Evolutionary conservation across 176 grass and related monocot genomes (phyloP).

Genomic region (Carex parvula): DNA sequence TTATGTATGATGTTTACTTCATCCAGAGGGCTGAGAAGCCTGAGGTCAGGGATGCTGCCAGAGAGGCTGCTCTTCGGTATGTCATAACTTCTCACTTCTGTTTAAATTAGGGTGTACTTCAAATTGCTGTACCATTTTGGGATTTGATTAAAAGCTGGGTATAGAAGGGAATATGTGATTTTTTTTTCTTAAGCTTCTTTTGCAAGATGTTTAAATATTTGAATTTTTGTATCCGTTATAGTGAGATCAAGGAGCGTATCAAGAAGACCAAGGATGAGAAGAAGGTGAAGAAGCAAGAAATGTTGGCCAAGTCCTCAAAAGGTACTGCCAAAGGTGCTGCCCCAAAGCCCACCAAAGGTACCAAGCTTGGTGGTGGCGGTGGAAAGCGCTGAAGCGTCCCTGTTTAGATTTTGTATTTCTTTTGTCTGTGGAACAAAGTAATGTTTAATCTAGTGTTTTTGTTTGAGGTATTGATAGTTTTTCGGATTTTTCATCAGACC

Average conservation of each 20-base stretch:
- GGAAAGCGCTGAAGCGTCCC: too few species aligned
- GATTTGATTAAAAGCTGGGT: neutral
- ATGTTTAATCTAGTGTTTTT: too few species aligned
- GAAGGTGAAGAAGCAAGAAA: constrained; percentile 48
- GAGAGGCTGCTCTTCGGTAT: constrained; percentile 86
- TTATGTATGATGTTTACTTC: too few species aligned
- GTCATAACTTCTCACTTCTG: neutral
- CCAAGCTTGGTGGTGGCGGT: too few species aligned
- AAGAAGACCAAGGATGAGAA: constrained; percentile 67
- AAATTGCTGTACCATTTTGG: neutral
- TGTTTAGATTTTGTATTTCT: too few species aligned
- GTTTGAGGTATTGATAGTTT: too few species aligned
- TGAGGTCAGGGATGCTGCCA: constrained; percentile 84
- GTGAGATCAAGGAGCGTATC: constrained; percentile 56
- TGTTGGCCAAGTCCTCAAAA: constrained; percentile 30
- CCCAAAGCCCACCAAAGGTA: too few species aligned
- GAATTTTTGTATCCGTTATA: constrained; percentile 11
- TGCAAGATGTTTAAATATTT: neutral
- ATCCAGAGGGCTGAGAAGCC: constrained; percentile 86
- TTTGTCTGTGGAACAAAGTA: too few species aligned
- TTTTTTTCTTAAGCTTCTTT: neutral
- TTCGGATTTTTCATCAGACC: too few species aligned
- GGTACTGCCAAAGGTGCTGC: constrained; percentile 17
- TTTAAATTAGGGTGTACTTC: neutral
- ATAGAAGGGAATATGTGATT: neutral